Evolutionary conservation across 106 monocot species (phyloP).

Genomic region (Iris macrosiphon): DNA sequence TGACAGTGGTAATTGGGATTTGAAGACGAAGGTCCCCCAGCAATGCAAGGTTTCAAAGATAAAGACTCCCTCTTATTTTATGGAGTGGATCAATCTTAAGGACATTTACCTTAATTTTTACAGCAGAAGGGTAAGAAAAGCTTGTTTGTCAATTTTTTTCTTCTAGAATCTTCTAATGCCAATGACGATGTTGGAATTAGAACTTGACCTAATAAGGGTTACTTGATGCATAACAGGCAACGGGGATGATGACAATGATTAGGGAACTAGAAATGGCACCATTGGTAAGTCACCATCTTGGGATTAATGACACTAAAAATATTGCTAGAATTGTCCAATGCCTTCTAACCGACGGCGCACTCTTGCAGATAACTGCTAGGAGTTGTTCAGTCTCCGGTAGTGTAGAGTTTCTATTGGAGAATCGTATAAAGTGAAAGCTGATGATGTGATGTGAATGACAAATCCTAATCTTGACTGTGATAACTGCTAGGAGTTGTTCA

Average conservation of each 20-base stretch:
- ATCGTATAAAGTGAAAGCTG: conserved; percentile 71
- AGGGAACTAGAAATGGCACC: conserved; percentile 61
- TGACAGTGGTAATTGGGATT: conserved; percentile 93
- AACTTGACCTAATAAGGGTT: neutral
- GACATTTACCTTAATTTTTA: conserved; percentile 95
- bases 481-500: too few relatives aligned
- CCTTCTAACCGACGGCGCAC: conserved; percentile 70
- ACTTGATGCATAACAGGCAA: conserved; percentile 41
- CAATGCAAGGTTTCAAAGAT: conserved; percentile 73
- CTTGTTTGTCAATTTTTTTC: neutral
- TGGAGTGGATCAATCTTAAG: conserved; percentile 98
- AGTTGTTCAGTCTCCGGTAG: conserved; percentile 16
- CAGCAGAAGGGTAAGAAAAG: conserved; percentile 50
- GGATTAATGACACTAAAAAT: conserved; percentile 87
- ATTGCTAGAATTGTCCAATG: conserved; percentile 72
- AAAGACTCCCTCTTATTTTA: conserved; percentile 71
- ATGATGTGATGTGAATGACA: too few relatives aligned
- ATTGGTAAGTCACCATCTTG: conserved; percentile 88
- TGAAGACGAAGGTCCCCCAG: conserved; percentile 94
- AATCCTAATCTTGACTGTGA: too few relatives aligned
- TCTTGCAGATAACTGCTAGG: conserved; percentile 71
- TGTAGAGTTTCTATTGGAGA: conserved; percentile 74
- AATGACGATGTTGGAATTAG: neutral
- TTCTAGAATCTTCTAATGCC: neutral
- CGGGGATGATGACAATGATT: conserved; percentile 96